Conservation (phyloP, 2,329 filamentous ascomycete genomes). For the Alternaria burnsii region DNA sequence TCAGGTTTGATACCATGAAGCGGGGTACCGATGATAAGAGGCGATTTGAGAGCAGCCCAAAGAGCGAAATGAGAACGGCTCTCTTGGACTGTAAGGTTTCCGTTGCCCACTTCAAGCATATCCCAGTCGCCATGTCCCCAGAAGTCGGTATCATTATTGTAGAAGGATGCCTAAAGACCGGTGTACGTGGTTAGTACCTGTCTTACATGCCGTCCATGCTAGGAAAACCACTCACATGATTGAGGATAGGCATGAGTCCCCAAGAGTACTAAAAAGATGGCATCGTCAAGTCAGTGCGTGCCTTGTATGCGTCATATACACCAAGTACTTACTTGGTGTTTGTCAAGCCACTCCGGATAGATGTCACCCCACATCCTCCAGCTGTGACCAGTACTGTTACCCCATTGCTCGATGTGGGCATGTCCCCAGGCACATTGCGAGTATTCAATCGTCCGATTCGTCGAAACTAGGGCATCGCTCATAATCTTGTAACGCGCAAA, state of each 20-base stretch:
- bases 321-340: neutral
- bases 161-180: slow-evolving; percentile 21
- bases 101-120: slow-evolving; percentile 52
- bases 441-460: slow-evolving; percentile 48
- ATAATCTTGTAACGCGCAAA: slow-evolving; percentile 58
- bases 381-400: slow-evolving; percentile 41
- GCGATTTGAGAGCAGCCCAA: slow-evolving; percentile 54
- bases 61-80: slow-evolving; percentile 51
- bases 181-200: neutral
- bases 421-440: slow-evolving; percentile 49
- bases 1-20: slow-evolving; percentile 49
- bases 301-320: neutral
- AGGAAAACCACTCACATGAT: slow-evolving; percentile 10
- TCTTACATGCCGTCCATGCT: neutral
- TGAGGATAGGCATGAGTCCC: slow-evolving; percentile 31
- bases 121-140: slow-evolving; percentile 38
- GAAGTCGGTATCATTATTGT: slow-evolving; percentile 28
- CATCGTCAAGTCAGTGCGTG: neutral
- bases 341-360: slow-evolving; percentile 26
- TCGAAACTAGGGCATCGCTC: slow-evolving; percentile 55
- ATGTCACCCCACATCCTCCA: slow-evolving; percentile 45
- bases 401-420: slow-evolving; percentile 43
- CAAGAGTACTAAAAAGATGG: slow-evolving; percentile 3
- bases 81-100: slow-evolving; percentile 40
- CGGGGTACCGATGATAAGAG: slow-evolving; percentile 55